These are phyloP conservation scores for Coemansia furcata DNA, from an alignment of 192 early-diverging fungal genomes.

Conservation along the genomic window DNA sequence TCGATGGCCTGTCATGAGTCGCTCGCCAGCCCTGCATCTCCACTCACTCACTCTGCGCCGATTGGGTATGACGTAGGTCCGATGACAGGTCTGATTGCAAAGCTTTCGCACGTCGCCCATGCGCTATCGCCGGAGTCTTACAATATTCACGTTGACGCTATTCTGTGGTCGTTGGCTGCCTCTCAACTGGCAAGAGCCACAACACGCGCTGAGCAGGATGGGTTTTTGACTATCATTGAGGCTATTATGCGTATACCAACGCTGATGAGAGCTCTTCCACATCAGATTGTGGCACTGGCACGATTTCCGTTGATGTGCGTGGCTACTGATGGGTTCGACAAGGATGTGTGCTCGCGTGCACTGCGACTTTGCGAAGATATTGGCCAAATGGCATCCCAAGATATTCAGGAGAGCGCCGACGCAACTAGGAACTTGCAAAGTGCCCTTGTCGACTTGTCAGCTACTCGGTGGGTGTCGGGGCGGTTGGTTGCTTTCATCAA, in stretches of 20 bases:
- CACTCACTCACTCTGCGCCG: neutral
- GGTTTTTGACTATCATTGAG: neutral
- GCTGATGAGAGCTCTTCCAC: neutral
- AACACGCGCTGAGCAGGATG: conserved; percentile 3
- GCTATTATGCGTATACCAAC: neutral
- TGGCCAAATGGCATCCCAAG: conserved; percentile 3
- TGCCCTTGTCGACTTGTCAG: neutral
- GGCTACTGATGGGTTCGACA: conserved; percentile 10
- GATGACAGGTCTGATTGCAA: neutral
- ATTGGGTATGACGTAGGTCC: neutral
- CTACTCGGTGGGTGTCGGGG: neutral
- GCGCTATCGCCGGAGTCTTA: neutral
- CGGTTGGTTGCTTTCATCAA: conserved; percentile 7
- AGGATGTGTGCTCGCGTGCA: conserved; percentile 7
- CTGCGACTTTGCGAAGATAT: conserved; percentile 9
- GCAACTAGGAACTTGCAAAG: neutral
- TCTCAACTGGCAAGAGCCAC: neutral
- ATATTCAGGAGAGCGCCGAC: neutral
- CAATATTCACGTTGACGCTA: neutral
- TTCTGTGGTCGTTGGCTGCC: conserved; percentile 8
- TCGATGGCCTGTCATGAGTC: conserved; percentile 5
- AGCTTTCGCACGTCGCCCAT: neutral
- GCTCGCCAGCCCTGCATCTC: neutral
- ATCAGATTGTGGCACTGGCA: neutral
- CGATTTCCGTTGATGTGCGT: conserved; percentile 16